Conservation (phyloP, 1,284 basidiomycete genomes). For the Austroboletus novae-zelandiae region DNA sequence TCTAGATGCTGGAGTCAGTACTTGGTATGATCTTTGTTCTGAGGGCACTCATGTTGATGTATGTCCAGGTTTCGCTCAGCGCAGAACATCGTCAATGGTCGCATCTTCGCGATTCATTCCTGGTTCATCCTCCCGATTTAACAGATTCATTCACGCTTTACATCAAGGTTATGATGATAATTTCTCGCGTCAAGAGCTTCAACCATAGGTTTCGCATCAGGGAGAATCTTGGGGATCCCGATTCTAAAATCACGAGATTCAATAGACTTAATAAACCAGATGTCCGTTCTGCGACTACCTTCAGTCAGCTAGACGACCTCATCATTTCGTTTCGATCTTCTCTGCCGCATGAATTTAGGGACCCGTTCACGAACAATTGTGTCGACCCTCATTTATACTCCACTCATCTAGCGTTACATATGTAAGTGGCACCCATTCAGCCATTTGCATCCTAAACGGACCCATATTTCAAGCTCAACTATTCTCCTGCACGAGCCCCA, state of each 20-base stretch:
- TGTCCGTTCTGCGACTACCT: constrained; percentile 57
- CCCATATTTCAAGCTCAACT: constrained; percentile 42
- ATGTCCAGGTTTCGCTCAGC: constrained; percentile 46
- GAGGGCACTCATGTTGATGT: constrained; percentile 11
- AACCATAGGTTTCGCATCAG: constrained; percentile 64
- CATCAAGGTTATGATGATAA: constrained; percentile 64
- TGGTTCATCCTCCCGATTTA: constrained; percentile 58
- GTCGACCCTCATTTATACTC: constrained; percentile 69
- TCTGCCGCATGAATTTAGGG: constrained; percentile 55
- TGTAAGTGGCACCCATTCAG: constrained; percentile 44
- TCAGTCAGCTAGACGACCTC: constrained; percentile 62
- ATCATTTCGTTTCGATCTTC: constrained; percentile 55
- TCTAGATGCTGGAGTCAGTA: constrained; percentile 58
- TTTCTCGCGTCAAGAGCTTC: constrained; percentile 70
- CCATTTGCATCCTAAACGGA: constrained; percentile 7
- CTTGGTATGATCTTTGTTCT: constrained; percentile 2
- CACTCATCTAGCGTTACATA: constrained; percentile 57
- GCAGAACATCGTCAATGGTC: constrained; percentile 68
- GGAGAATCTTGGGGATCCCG: constrained; percentile 52
- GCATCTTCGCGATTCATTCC: constrained; percentile 55
- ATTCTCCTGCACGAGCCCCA: constrained; percentile 74
- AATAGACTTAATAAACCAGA: constrained; percentile 39
- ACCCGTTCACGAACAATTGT: constrained; percentile 53
- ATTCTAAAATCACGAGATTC: constrained; percentile 15
- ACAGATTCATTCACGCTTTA: constrained; percentile 75